These are phyloP conservation scores for Solanum gandarillasii DNA, from an alignment of 257 asterid species.

Conservation along the genomic window DNA sequence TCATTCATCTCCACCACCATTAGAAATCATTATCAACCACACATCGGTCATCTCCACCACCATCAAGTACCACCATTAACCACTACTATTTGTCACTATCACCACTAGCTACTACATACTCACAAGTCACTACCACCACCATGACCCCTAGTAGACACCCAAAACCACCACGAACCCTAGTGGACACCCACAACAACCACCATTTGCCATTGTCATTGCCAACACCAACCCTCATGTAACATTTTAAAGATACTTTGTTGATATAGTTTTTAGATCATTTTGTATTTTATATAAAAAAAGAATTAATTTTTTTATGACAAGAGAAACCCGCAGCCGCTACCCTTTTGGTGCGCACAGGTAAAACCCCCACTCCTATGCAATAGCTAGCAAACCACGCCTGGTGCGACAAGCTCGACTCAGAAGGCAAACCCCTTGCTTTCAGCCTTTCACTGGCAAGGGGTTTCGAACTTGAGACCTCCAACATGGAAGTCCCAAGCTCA, in stretches of 20 bases:
- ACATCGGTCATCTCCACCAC: not conserved
- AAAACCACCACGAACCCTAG: not conserved
- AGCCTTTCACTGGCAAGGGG: too few relatives aligned
- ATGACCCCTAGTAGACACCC: not conserved
- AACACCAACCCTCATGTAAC: not conserved
- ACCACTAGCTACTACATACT: not conserved
- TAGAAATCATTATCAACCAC: not conserved
- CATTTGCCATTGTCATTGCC: not conserved
- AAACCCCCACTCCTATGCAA: too few relatives aligned
- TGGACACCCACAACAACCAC: not conserved
- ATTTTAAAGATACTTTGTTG: not conserved
- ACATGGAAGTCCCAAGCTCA: too few relatives aligned
- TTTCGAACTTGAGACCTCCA: too few relatives aligned
- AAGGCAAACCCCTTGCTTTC: too few relatives aligned
- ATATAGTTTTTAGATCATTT: not conserved
- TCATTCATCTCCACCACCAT: not conserved
- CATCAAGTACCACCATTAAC: not conserved
- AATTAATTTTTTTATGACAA: too few relatives aligned
- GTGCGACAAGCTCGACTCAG: too few relatives aligned
- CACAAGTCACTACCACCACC: not conserved
- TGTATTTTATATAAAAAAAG: not conserved
- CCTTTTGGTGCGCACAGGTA: too few relatives aligned
- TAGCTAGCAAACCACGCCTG: too few relatives aligned
- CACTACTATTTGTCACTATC: not conserved
- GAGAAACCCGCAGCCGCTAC: too few relatives aligned